These are phyloP conservation scores for Apodospora peruviana DNA, from an alignment of 495 filamentous ascomycete genomes.

Conservation along the genomic window DNA sequence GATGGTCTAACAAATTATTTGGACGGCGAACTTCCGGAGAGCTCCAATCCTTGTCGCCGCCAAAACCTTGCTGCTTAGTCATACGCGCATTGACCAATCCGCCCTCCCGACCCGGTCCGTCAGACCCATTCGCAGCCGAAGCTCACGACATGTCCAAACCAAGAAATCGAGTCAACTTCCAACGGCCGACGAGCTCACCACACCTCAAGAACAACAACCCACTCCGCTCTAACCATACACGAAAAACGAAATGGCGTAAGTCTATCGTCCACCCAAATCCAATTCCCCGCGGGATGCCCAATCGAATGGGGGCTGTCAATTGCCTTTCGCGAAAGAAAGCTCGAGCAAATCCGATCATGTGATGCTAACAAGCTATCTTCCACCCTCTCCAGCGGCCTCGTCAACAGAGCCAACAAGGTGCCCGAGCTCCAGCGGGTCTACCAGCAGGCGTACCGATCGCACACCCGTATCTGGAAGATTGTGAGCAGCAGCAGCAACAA, in stretches of 20 bases:
- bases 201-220: background rate
- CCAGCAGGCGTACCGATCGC: slow-evolving; percentile 65
- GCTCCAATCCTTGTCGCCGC: too few species aligned
- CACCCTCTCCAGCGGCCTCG: slow-evolving; percentile 42
- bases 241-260: slow-evolving; percentile 10
- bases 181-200: slow-evolving; percentile 1
- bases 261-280: background rate
- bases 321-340: background rate
- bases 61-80: slow-evolving; percentile 8
- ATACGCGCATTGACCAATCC: background rate
- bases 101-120: background rate
- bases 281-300: background rate
- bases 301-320: too few species aligned
- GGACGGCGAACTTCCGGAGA: too few species aligned
- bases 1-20: too few species aligned
- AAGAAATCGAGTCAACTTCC: background rate
- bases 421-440: slow-evolving; percentile 76
- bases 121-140: background rate
- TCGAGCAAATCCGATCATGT: slow-evolving; percentile 9
- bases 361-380: slow-evolving; percentile 17
- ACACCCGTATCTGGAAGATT: slow-evolving; percentile 80
- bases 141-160: background rate
- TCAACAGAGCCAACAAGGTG: slow-evolving; percentile 83
- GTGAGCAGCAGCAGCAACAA: slow-evolving; percentile 46
- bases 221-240: background rate